A percentile compares a stretch with the other conserved stretches of the same genome.
These are phyloP conservation scores for Reticulomyxa filosa DNA, from an alignment of 78 protist species.

Conservation along the genomic window DNA sequence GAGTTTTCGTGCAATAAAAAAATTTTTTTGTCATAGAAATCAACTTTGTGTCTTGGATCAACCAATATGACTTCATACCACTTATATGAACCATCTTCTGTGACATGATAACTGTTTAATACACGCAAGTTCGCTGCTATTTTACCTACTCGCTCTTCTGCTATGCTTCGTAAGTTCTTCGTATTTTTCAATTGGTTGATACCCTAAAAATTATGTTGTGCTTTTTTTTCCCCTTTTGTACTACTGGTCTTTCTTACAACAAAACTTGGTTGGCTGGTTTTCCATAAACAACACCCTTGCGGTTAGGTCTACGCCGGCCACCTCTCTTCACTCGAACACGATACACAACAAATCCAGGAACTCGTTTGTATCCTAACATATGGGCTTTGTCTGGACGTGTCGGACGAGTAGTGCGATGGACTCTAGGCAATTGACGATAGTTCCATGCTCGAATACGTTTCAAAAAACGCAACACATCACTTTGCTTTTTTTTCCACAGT, in stretches of 20 bases:
- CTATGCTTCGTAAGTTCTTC: conserved; percentile 56
- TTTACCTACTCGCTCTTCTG: conserved; percentile 92
- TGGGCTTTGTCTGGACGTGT: conserved; percentile 97
- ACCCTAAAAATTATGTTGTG: too few species aligned
- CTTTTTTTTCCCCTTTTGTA: too few species aligned
- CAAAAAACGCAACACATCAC: conserved; percentile 90
- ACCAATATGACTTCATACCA: conserved; percentile 94
- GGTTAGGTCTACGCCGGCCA: conserved; percentile 67
- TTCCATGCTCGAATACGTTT: conserved; percentile 93
- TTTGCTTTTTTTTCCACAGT: conserved; percentile 87
- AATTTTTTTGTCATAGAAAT: conserved; percentile 94
- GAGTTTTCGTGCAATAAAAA: too few species aligned
- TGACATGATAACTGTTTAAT: conserved; percentile 96
- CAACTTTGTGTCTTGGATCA: conserved; percentile 80
- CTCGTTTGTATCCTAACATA: conserved; percentile 83
- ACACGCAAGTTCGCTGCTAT: conserved; percentile 78
- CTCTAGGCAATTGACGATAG: conserved; percentile 80
- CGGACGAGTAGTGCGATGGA: conserved; percentile 83
- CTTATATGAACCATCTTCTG: conserved; percentile 81
- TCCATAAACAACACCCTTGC: conserved; percentile 74
- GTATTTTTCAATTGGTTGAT: conserved; percentile 65
- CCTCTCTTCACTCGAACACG: conserved; percentile 93
- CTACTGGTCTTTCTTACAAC: too few species aligned
- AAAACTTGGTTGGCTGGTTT: conserved; percentile 85
- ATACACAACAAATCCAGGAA: conserved; percentile 42